Conservation (phyloP, 768 basidiomycete genomes). For the Pleurotus citrinopileatus region DNA sequence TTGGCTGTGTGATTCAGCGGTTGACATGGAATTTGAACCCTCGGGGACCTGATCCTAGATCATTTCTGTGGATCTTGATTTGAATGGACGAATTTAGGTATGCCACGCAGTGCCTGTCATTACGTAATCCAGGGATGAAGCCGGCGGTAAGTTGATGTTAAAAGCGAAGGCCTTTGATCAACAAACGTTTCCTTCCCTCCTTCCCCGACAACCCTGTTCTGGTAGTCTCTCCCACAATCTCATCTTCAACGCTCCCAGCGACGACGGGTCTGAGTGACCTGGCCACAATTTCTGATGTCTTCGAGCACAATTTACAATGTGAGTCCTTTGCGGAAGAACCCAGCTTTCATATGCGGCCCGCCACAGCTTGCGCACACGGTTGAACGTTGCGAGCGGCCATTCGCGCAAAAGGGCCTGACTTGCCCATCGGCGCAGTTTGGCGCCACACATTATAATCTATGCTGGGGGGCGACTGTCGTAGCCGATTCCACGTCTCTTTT, state of each 20-base stretch:
- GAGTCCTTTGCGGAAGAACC: conserved; percentile 12
- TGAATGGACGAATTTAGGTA: neutral
- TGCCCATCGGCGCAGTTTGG: no score
- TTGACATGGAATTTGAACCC: no score
- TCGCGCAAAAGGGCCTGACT: no score
- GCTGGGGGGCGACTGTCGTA: no score
- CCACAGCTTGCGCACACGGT: conserved; percentile 4
- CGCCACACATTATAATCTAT: no score
- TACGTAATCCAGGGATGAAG: conserved; percentile 10
- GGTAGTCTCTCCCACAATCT: neutral
- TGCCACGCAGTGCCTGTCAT: conserved; percentile 10
- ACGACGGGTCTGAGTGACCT: conserved; percentile 3
- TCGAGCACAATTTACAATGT: conserved; percentile 26
- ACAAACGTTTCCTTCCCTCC: conserved; percentile 16
- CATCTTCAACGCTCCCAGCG: conserved; percentile 11
- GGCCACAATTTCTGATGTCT: no score
- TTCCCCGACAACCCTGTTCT: conserved; percentile 15
- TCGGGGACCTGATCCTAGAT: no score
- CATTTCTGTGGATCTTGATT: conserved; percentile 10
- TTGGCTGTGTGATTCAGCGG: neutral
- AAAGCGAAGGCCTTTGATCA: conserved; percentile 20
- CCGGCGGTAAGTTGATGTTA: conserved; percentile 15
- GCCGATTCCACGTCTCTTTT: neutral
- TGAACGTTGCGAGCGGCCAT: neutral
- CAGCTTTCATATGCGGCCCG: neutral